These are phyloP conservation scores for Endogone sp. DNA, from an alignment of 192 early-diverging fungal species.

Conservation along the genomic window DNA sequence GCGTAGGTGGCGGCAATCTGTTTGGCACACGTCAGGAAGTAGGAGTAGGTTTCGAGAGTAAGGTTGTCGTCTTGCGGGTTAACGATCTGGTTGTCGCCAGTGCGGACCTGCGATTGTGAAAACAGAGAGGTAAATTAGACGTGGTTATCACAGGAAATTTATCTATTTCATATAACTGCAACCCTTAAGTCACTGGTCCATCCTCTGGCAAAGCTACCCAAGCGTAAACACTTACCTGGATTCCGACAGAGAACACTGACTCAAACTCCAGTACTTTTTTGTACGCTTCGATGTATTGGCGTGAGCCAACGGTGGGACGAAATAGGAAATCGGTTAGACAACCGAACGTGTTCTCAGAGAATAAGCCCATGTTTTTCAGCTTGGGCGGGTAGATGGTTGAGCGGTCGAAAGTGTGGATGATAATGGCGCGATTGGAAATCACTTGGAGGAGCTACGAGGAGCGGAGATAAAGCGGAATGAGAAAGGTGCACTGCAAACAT, in stretches of 20 bases:
- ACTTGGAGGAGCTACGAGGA: background rate
- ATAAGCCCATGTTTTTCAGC: conserved; percentile 29
- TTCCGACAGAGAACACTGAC: conserved; percentile 35
- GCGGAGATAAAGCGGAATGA: background rate
- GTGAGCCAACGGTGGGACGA: conserved; percentile 24
- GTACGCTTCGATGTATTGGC: conserved; percentile 33
- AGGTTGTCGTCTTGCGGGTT: conserved; percentile 28
- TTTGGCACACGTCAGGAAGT: conserved; percentile 38
- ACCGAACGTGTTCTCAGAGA: conserved; percentile 33
- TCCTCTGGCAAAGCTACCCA: too few relatives aligned
- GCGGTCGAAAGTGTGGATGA: conserved; percentile 29
- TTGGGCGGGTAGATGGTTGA: conserved; percentile 24
- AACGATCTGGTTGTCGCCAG: conserved; percentile 33
- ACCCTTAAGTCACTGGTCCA: too few relatives aligned
- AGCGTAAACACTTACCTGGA: conserved; percentile 19
- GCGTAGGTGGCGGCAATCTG: conserved; percentile 27
- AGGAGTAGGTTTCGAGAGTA: conserved; percentile 23
- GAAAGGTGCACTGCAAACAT: too few relatives aligned
- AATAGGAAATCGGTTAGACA: conserved; percentile 40
- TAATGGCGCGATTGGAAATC: conserved; percentile 33
- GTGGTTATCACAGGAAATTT: background rate
- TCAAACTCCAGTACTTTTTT: conserved; percentile 26
- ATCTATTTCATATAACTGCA: background rate
- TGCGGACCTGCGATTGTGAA: conserved; percentile 16
- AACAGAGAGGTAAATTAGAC: background rate